These are phyloP conservation scores for Erucastrum elatum DNA, from an alignment of 345 rosid species.

Conservation along the genomic window DNA sequence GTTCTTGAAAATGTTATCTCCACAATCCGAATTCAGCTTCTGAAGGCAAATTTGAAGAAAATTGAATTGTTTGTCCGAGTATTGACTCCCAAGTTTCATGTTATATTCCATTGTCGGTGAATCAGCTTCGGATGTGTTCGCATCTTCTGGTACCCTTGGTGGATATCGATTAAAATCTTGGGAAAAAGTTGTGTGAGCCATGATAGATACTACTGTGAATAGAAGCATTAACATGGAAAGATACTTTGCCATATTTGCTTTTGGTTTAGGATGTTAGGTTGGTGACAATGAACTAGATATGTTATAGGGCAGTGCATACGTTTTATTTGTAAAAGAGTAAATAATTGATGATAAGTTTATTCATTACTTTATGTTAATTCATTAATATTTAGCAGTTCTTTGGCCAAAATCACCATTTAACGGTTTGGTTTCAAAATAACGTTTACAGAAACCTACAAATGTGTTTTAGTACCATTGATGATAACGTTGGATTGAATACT, in stretches of 20 bases:
- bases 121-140: background rate
- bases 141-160: background rate
- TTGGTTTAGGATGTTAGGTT: background rate
- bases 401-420: background rate
- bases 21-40: background rate
- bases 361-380: constrained; percentile 5
- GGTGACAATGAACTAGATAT: background rate
- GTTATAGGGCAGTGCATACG: background rate
- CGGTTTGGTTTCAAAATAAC: background rate
- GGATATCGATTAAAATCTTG: background rate
- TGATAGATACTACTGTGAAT: background rate
- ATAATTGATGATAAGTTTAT: constrained; percentile 3
- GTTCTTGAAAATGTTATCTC: background rate
- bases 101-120: background rate
- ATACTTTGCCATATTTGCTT: background rate
- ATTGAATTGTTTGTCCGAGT: background rate
- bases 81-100: background rate
- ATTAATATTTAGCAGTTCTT: no score
- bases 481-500: background rate
- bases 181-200: background rate
- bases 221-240: background rate
- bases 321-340: background rate
- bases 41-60: background rate
- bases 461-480: background rate
- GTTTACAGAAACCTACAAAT: background rate